phyloP scores from a whole-genome alignment of 345 rosid genomes.

The Populus davidiana region DNA sequence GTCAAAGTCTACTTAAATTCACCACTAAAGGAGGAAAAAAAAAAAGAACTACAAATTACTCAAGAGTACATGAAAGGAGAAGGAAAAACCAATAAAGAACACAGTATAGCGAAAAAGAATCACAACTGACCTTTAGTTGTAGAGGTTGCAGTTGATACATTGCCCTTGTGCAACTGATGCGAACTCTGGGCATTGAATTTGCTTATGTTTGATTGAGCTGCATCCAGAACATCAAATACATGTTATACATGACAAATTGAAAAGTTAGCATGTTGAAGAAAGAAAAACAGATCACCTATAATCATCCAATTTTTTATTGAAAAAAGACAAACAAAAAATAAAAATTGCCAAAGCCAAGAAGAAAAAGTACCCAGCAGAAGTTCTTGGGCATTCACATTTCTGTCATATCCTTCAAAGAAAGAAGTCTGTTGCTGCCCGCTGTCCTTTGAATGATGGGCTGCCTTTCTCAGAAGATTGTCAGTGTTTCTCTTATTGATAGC shows the following conservation, averaged over 20 bases:
- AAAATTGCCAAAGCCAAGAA: neutral
- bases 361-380: constrained; percentile 37
- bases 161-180: constrained; percentile 32
- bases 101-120: neutral
- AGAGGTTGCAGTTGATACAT: constrained; percentile 32
- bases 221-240: constrained; percentile 14
- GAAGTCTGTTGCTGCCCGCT: constrained; percentile 32
- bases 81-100: neutral
- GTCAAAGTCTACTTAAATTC: constrained; percentile 1
- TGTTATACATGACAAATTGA: neutral
- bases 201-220: constrained; percentile 36
- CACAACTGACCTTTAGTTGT: constrained; percentile 44
- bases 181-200: constrained; percentile 25
- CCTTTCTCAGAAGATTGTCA: constrained; percentile 45
- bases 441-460: constrained; percentile 45
- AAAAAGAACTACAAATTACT: neutral
- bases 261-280: neutral
- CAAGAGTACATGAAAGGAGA: neutral
- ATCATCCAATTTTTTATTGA: neutral
- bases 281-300: neutral
- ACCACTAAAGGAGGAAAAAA: neutral
- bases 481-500: constrained; percentile 42
- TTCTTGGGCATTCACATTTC: constrained; percentile 29
- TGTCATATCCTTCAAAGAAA: constrained; percentile 25
- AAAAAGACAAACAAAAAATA: neutral